These are phyloP conservation scores for Phytopythium sindhum DNA, from an alignment of 352 stramenopile genomes.

Conservation along the genomic window DNA sequence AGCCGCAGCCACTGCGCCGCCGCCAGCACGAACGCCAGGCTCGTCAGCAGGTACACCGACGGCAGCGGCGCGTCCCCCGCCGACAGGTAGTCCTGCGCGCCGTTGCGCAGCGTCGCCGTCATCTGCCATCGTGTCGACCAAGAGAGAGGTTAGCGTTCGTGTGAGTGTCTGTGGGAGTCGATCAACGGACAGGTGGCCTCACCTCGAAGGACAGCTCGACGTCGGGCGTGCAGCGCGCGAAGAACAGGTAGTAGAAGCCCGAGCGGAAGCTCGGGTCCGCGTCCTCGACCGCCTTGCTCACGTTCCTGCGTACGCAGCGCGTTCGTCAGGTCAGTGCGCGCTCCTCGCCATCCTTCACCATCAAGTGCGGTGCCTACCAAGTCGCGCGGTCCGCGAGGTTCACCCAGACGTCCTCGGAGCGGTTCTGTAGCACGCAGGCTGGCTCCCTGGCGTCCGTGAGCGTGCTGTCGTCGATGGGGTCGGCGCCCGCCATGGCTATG, in stretches of 20 bases:
- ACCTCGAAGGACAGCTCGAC: conserved; percentile 89
- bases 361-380: too few species aligned
- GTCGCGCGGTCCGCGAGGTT: conserved; percentile 53
- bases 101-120: conserved; percentile 79
- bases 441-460: conserved; percentile 6
- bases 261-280: conserved; percentile 19
- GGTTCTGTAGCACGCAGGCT: conserved; percentile 46
- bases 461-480: conserved; percentile 4
- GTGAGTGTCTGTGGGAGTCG: background rate
- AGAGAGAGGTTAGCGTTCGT: too few species aligned
- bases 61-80: conserved; percentile 82
- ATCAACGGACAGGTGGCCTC: conserved; percentile 1
- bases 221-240: conserved; percentile 68
- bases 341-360: too few species aligned
- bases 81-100: conserved; percentile 80
- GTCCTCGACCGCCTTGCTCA: conserved; percentile 33
- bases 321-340: too few species aligned
- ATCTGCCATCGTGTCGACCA: conserved; percentile 49
- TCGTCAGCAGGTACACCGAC: conserved; percentile 79
- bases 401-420: conserved; percentile 47
- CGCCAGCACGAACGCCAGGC: conserved; percentile 60
- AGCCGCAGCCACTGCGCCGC: conserved; percentile 62
- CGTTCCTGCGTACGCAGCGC: conserved; percentile 37
- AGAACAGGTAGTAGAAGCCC: conserved; percentile 90
- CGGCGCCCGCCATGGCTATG: conserved; percentile 16